phyloP scores from a whole-genome alignment of 495 filamentous ascomycete genomes.

The Penicillium soppii region DNA sequence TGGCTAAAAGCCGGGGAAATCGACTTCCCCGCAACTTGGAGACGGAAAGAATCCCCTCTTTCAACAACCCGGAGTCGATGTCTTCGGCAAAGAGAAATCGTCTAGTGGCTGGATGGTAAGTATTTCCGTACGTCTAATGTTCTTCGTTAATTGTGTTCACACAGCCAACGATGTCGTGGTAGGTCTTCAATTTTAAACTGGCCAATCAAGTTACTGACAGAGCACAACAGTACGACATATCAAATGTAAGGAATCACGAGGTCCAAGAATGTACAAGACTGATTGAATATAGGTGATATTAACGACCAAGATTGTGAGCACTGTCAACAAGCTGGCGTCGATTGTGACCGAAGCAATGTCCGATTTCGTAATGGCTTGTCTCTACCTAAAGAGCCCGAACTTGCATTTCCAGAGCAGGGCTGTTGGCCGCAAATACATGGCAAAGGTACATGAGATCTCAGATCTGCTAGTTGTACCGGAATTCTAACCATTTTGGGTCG shows the following conservation, averaged over 20 bases:
- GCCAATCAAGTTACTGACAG: background rate
- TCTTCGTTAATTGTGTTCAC: conserved; percentile 5
- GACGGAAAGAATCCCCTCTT: conserved; percentile 15
- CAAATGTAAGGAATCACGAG: conserved; percentile 17
- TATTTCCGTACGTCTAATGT: background rate
- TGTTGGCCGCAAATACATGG: conserved; percentile 21
- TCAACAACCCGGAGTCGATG: conserved; percentile 1
- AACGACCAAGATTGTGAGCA: conserved; percentile 14
- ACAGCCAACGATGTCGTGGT: conserved; percentile 23
- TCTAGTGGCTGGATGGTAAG: conserved; percentile 14
- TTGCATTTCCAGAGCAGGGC: conserved; percentile 16
- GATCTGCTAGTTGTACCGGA: no score
- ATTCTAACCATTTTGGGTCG: background rate
- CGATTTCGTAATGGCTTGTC: conserved; percentile 24
- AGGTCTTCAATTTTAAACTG: background rate
- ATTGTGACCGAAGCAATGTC: conserved; percentile 25
- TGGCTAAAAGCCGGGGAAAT: conserved; percentile 2
- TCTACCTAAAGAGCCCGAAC: conserved; percentile 9
- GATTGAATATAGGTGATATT: conserved; percentile 17
- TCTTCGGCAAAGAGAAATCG: conserved; percentile 6
- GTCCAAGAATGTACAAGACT: no score
- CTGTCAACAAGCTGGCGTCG: conserved; percentile 18
- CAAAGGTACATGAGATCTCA: conserved; percentile 8
- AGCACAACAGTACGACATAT: conserved; percentile 23
- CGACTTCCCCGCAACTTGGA: conserved; percentile 2